These are phyloP conservation scores for Penicillium sp. DNA, from an alignment of 2,329 filamentous ascomycete genomes.

Conservation along the genomic window DNA sequence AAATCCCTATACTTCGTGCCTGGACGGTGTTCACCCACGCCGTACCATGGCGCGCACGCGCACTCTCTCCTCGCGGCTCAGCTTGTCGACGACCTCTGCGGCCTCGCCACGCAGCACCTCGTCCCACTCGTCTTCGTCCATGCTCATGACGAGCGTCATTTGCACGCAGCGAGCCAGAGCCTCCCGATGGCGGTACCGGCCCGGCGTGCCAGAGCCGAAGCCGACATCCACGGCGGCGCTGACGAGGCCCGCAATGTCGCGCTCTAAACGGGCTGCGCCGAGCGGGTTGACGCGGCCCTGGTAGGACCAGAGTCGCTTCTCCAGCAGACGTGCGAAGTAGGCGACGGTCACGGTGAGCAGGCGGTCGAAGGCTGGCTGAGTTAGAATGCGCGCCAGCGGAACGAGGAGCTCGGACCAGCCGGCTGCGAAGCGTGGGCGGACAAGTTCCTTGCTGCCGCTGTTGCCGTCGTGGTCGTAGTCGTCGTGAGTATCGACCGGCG, in stretches of 20 bases:
- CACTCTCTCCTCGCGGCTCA: slow-evolving; percentile 69
- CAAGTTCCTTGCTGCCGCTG: slow-evolving; percentile 59
- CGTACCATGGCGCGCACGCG: slow-evolving; percentile 68
- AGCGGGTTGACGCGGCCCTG: slow-evolving; percentile 75
- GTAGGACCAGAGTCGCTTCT: slow-evolving; percentile 82
- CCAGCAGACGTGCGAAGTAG: slow-evolving; percentile 73
- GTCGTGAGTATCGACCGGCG: slow-evolving; percentile 40
- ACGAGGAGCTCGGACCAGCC: slow-evolving; percentile 83
- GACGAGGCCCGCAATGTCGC: slow-evolving; percentile 76
- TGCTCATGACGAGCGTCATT: slow-evolving; percentile 81
- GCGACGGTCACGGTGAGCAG: slow-evolving; percentile 70
- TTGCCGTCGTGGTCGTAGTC: slow-evolving; percentile 43
- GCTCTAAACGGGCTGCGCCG: slow-evolving; percentile 77
- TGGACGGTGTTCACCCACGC: no score
- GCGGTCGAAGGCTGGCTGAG: slow-evolving; percentile 69
- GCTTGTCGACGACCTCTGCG: slow-evolving; percentile 58
- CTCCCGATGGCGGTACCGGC: slow-evolving; percentile 73
- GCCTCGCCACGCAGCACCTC: slow-evolving; percentile 58
- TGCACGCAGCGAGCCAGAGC: slow-evolving; percentile 72
- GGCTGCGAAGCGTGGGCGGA: slow-evolving; percentile 74
- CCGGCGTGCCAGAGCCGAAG: slow-evolving; percentile 31
- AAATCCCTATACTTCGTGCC: no score
- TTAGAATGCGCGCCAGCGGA: slow-evolving; percentile 81
- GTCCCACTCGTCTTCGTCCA: slow-evolving; percentile 96
- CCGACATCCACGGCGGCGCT: slow-evolving; percentile 43